A percentile compares a stretch with the other conserved stretches of the same genome.
These are phyloP conservation scores for Fistulifera pelliculosa DNA, from an alignment of 108 stramenopile species.

Conservation along the genomic window DNA sequence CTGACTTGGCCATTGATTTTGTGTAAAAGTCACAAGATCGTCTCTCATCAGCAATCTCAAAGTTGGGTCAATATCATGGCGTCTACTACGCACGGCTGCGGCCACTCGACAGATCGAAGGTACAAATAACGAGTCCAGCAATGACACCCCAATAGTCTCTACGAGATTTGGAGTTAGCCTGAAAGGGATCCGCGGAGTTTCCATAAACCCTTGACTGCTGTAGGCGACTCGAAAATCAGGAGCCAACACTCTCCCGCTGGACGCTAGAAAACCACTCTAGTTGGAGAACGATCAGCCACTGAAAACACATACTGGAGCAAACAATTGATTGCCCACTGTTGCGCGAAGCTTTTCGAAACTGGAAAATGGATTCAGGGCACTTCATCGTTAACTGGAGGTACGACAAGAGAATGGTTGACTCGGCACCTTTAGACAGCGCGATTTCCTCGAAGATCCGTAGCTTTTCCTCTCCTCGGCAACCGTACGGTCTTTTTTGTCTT, in stretches of 20 bases:
- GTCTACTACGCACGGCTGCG: slow-evolving; percentile 38
- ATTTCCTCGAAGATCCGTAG: slow-evolving; percentile 39
- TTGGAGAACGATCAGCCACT: slow-evolving; percentile 64
- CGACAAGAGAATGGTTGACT: slow-evolving; percentile 24
- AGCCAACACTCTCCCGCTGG: slow-evolving; percentile 41
- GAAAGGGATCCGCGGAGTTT: slow-evolving; percentile 54
- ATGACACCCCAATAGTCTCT: slow-evolving; percentile 50
- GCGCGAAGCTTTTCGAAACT: slow-evolving; percentile 65
- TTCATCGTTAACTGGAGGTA: slow-evolving; percentile 31
- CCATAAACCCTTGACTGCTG: slow-evolving; percentile 72
- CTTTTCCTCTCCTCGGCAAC: slow-evolving; percentile 39
- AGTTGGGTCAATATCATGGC: slow-evolving; percentile 54
- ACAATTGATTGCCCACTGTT: slow-evolving; percentile 66
- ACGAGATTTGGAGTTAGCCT: slow-evolving; percentile 70
- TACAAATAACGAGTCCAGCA: slow-evolving; percentile 55
- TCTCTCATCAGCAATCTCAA: slow-evolving; percentile 67
- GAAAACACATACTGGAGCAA: slow-evolving; percentile 72
- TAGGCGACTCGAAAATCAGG: slow-evolving; percentile 77
- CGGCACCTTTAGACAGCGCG: background rate
- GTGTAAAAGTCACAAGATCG: slow-evolving; percentile 80
- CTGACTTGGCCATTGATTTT: slow-evolving; percentile 64
- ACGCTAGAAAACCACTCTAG: slow-evolving; percentile 42
- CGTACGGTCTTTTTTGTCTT: slow-evolving; percentile 7
- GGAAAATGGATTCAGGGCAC: slow-evolving; percentile 44
- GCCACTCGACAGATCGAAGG: slow-evolving; percentile 54